Evolutionary conservation across 1,139 yeast species (phyloP).

Genomic region (Zygoascus meyerae): DNA sequence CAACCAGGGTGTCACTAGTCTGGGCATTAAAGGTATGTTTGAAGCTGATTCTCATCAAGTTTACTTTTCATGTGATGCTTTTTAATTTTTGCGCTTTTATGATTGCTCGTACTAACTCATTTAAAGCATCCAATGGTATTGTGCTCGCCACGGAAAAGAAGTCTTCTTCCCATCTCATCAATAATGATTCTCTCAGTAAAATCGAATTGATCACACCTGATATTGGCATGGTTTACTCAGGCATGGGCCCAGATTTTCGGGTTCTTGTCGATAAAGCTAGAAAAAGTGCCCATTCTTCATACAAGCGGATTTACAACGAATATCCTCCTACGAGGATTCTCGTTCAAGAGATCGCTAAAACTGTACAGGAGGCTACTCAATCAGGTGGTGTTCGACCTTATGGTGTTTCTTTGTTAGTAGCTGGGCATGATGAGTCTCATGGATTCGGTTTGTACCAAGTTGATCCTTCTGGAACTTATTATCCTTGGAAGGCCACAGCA

Average conservation of each 20-base stretch:
- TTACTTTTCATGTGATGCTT: not conserved
- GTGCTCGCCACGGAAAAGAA: conserved; percentile 96
- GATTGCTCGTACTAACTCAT: conserved; percentile 1
- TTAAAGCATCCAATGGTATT: conserved; percentile 78
- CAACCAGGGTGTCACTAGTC: conserved; percentile 94
- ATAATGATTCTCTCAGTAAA: conserved; percentile 70
- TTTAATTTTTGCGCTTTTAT: not conserved
- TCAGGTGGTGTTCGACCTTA: conserved; percentile 98
- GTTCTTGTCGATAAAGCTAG: conserved; percentile 91
- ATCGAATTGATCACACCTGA: conserved; percentile 86
- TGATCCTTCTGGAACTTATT: conserved; percentile 97
- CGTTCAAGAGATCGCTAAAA: conserved; percentile 91
- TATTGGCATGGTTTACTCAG: conserved; percentile 94
- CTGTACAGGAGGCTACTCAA: conserved; percentile 98
- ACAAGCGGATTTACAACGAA: conserved; percentile 90
- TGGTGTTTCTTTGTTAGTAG: conserved; percentile 90
- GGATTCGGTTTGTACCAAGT: conserved; percentile 89
- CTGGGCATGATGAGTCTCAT: conserved; percentile 84
- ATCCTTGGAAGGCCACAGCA: conserved; percentile 99
- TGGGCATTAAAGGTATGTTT: conserved; percentile 67
- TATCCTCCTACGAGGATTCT: conserved; percentile 94
- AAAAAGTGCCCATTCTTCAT: conserved; percentile 86
- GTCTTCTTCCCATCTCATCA: conserved; percentile 70
- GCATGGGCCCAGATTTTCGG: conserved; percentile 99
- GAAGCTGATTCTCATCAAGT: not conserved